Base-by-base conservation (phyloP, 2,329 filamentous ascomycete genomes). In the Diaporthe citriasiana region DNA sequence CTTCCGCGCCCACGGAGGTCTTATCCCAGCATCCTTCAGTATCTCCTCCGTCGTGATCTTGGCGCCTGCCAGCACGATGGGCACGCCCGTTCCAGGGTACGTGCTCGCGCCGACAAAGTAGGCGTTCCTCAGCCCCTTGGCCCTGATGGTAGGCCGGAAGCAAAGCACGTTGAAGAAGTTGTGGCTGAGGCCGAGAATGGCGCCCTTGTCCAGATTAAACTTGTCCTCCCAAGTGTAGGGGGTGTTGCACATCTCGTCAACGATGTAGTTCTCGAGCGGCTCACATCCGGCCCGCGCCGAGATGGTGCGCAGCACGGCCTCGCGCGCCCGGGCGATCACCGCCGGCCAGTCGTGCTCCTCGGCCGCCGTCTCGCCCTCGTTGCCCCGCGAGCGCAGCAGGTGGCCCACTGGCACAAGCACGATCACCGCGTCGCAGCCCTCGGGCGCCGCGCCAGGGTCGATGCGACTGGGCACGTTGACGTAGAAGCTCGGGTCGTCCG, bases 21-120 rank as follows among this genome's bases (percentile, higher is more conserved):
- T 27, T 71, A 83, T 27, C 1, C 78, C 73, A 25, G 80, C 70
- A 68, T 85, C 83, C 8, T 77, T 79, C 33, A 87, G 78, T 25
- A 87, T 82, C 80, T 87, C 84, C 77, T 86, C 85, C 0, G 83
- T 77, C 15, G 85, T 86, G 73, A 94, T 86, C 80, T 91, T 93
- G 12, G 91, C 90, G 0, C 93, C 93, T 0, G 92, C 92, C 13
- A 94, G 83, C 35, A 92, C 91, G 72, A 95, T 93, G 4, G 93
- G 93, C 27, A 95, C 93, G 0, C 93, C 93, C 0, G 93, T 94
- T 1, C 93, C 93, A 0, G 93, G 93, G 83, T 95, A 93, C 27
- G 93, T 93, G 79, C 90, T 93, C 1, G 93, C 93, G 45, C 93
- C 93, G 0, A 94, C 93, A 79, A 95, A 94, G 79, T 94, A 94